Base-by-base conservation (phyloP, 2,329 filamentous ascomycete genomes). In the Calonectria ilicicola region DNA sequence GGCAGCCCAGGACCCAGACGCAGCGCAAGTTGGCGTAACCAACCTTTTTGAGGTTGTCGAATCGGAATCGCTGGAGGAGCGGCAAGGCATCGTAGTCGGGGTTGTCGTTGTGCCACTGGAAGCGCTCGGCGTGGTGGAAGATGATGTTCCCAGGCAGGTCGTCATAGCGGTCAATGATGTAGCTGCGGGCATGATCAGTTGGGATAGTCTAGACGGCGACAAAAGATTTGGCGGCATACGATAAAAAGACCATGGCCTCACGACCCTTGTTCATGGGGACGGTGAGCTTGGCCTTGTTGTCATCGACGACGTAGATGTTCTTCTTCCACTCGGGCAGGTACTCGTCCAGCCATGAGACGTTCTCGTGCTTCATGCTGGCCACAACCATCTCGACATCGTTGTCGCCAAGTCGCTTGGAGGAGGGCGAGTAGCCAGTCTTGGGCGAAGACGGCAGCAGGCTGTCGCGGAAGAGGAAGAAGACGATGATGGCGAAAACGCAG, bases 1-100 rank as follows among this genome's bases (percentile, higher is more conserved):
- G 85, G 73, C 91, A 92, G 10, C 90, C 90, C 3, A 90, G 88
- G 49, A 87, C 84, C 88, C 87, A 89, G 74, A 88, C 88, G 79
- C 91, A 92, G 65, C 91, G 88, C 64, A 92, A 85, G 77, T 92
- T 92, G 74, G 89, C 87, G 79, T 92, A 92, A 56, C 90, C 91
- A 64, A 86, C 83, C 65, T 85, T 80, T 60, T 86, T 85, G n/a
- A 92, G 84, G 69, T 89, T 86, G 23, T 86, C 81, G 26, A 89
- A 79, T 29, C 85, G 86, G 19, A 91, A 84, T 46, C 82, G 82
- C 63, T 84, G 86, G 69, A 91, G 86, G 3, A 87, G 84, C 3
- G 84, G 82, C 21, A 90, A 85, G n/a, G 87, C 88, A 78, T 90
- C 88, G 83, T 90, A 87, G 65, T 89, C 83, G 8, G 87, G 87